Evolutionary conservation across 345 rosid species (phyloP).

Genomic region (Laguncularia racemosa): DNA sequence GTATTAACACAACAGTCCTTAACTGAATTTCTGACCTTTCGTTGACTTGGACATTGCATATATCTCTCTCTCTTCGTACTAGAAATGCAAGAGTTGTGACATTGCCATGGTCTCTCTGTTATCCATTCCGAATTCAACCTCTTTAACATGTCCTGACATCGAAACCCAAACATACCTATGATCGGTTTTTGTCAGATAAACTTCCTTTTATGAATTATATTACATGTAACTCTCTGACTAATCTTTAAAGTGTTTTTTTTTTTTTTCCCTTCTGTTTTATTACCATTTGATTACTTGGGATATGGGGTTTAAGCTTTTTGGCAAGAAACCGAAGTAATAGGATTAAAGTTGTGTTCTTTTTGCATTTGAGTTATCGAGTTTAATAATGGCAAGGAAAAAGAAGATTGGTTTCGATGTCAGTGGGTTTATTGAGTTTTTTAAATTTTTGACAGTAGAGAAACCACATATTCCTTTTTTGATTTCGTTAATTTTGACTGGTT

Average conservation of each 20-base stretch:
- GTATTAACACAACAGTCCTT: not conserved
- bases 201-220: too few species aligned
- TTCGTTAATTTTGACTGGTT: constrained; percentile 50
- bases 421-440: constrained; percentile 40
- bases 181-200: too few species aligned
- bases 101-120: too few species aligned
- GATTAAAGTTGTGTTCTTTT: not conserved
- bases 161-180: too few species aligned
- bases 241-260: too few species aligned
- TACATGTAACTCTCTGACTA: too few species aligned
- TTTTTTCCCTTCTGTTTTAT: too few species aligned
- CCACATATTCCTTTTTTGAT: constrained; percentile 51
- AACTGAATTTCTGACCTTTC: not conserved
- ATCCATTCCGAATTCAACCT: too few species aligned
- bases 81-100: too few species aligned
- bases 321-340: not conserved
- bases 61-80: not conserved
- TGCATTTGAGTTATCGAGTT: not conserved
- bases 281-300: not conserved
- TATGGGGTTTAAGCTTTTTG: not conserved
- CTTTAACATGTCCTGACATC: too few species aligned
- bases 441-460: constrained; percentile 50
- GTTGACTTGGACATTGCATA: constrained; percentile 7
- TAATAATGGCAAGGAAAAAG: constrained; percentile 37
- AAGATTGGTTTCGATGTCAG: constrained; percentile 32